A percentile compares a stretch with the other conserved stretches of the same genome.
phyloP scores from a whole-genome alignment of 2,329 filamentous ascomycete genomes.

The Trichoderma brevicompactum region DNA sequence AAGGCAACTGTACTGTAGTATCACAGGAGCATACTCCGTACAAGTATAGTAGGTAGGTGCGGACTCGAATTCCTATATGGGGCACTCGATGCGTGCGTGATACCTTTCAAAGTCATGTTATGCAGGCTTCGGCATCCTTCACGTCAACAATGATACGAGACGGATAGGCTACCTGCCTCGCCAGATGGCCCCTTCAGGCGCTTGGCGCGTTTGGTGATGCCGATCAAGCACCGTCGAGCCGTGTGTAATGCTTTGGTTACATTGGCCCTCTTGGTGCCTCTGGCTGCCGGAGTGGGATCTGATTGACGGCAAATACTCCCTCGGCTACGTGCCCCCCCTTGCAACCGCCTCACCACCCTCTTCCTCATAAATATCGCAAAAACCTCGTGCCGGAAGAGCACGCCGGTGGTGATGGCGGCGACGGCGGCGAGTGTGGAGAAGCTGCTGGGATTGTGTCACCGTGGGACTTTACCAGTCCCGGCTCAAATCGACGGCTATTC shows the following conservation, averaged over 20 bases:
- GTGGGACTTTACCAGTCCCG: constrained; percentile 17
- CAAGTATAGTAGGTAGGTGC: too few species aligned
- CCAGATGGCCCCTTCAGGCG: neutral
- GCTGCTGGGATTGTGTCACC: constrained; percentile 23
- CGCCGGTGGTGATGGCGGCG: constrained; percentile 19
- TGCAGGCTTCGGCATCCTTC: neutral
- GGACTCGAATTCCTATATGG: too few species aligned
- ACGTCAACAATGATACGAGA: neutral
- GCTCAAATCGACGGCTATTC: constrained; percentile 27
- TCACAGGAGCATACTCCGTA: too few species aligned
- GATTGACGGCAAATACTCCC: constrained; percentile 25
- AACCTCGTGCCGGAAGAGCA: constrained; percentile 10
- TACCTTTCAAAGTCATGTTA: too few species aligned
- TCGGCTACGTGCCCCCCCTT: constrained; percentile 4
- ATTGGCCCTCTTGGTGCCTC: neutral
- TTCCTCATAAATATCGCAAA: constrained; percentile 10
- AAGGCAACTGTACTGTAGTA: too few species aligned
- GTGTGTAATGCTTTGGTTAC: neutral
- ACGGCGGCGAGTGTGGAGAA: constrained; percentile 27
- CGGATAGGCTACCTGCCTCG: neutral
- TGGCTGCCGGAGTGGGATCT: constrained; percentile 7
- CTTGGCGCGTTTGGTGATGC: constrained; percentile 23
- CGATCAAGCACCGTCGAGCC: neutral
- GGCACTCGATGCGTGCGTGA: too few species aligned
- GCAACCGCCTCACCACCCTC: constrained; percentile 1